Evolutionary conservation across 2,329 filamentous ascomycete species (phyloP).

Genomic region (Pseudopyricularia cyperi): DNA sequence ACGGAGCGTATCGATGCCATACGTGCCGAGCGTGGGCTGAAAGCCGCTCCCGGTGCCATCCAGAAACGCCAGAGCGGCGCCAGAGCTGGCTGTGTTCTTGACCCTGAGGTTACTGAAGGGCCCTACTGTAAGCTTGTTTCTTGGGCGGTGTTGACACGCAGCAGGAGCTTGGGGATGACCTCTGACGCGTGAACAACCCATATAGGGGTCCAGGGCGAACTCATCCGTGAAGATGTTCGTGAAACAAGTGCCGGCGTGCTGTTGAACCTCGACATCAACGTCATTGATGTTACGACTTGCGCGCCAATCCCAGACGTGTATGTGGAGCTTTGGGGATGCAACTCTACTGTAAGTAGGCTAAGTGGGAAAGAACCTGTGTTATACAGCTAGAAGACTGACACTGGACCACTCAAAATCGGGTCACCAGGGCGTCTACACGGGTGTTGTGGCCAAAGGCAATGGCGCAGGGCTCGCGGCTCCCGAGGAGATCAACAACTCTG

Average conservation of each 20-base stretch:
- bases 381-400: neutral
- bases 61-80: neutral
- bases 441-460: slow-evolving; percentile 22
- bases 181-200: slow-evolving; percentile 19
- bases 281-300: slow-evolving; percentile 41
- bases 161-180: neutral
- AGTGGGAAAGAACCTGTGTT: slow-evolving; percentile 1
- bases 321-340: slow-evolving; percentile 38
- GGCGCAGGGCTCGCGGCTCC: slow-evolving; percentile 15
- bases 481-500: slow-evolving; percentile 23
- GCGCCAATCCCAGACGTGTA: slow-evolving; percentile 31
- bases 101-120: slow-evolving; percentile 2
- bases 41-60: neutral
- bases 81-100: slow-evolving; percentile 1
- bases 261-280: slow-evolving; percentile 35
- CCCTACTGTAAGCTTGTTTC: neutral
- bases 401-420: neutral
- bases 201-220: slow-evolving; percentile 29
- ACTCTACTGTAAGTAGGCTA: slow-evolving; percentile 15
- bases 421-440: slow-evolving; percentile 24
- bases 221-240: slow-evolving; percentile 31
- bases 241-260: slow-evolving; percentile 33
- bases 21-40: neutral
- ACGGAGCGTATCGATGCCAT: neutral
- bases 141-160: neutral